Base-by-base conservation (phyloP, 306 rosid genomes). In the Astragalus membranaceus region DNA sequence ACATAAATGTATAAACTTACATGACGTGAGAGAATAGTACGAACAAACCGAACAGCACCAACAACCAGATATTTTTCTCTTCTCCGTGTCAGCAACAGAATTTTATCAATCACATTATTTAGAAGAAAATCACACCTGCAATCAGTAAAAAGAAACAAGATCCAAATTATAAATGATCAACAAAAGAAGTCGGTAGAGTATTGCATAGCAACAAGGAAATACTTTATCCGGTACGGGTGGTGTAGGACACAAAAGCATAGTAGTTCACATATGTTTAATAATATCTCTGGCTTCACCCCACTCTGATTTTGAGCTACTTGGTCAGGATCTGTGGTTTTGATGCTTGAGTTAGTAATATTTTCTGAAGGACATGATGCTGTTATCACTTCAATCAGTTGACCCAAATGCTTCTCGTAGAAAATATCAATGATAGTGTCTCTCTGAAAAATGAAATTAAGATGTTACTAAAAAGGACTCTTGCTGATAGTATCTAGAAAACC, bases 141-240 rank as follows among this genome's bases (percentile, higher is more conserved):
- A 76, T 69, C 53, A 74, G 54, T 54, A 59, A 37, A 30, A 12
- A 73, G 65, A 74, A 26, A 39, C 36, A 29, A 62, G 53, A 17
- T 32, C 69, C 37, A 35, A 35, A 76, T 50, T 67, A 60, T 29
- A 41, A 57, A 62, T 14, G 33, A 64, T 60, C 39, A 72, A 71
- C 43, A 51, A 72, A 43, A 70, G 3, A 26, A 76, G 48, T 66
- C 49, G 66, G 26, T 58, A 13, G 61, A 64, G 6, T 66, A 76
- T 56, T 35, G 69, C 64, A 52, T 13, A 52, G 79, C 69, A 68
- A 62, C n/a, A 74, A 70, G 73, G 79, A 84, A 63, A 82, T 94
- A 94, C 98, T 90, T 94, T 90, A 94, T 94, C 85, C 96, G 85
- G 77, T 84, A 87, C n/a, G 97, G 92, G 76, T 94, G 98, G 82